Base-by-base conservation (phyloP, 768 basidiomycete species). In the Candolleomyces aberdarensis region DNA sequence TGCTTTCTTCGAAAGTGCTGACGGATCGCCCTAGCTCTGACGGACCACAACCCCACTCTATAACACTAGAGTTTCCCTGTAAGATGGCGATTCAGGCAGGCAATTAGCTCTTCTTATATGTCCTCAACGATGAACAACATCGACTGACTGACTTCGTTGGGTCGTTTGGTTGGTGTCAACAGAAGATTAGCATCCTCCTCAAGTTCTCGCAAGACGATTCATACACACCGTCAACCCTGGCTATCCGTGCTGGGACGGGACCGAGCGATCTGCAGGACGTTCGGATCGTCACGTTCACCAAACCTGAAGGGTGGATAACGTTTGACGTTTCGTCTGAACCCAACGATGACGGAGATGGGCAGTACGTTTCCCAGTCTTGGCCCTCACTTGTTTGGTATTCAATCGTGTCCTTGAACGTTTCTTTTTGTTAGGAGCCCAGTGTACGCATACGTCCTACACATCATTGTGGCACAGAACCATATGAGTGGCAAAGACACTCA, bases 401-500 rank as follows among this genome's bases (percentile, higher is more conserved):
- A 17, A 26, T 17, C 13, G 32, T 17, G 14, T 31, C n/a, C 7
- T 13, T 39, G 13, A n/a, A 15, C 40, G 5, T n/a, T n/a, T 26
- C n/a, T 4, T 41, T 6, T 3, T 20, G 15, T 26, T 43, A 67
- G 95, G 60, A 92, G 89, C 70, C 90, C 94, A 0, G 84, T 98
- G 13, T 85, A 90, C 64, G 92, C 93, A 2, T 95, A 96, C 68
- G 85, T 98, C 10, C 74, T 99, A 3, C 94, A 98, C 71, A 81
- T 98, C 47, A 88, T 96, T 61, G 84, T 99, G 53, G 80, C 94
- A 14, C 87, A 90, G 20, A 99, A 98, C 70, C 95, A 98, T 70
- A 90, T 97, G 88, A 98, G 96, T 67, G 97, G 97, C 6, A 98
- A 98, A 71, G 97, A 99, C 74, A 98, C 97, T 9, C 97, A 99